A percentile compares a stretch with the other conserved stretches of the same genome.
phyloP scores from a whole-genome alignment of 2,329 filamentous ascomycete species.

The Cadophora sp. region DNA sequence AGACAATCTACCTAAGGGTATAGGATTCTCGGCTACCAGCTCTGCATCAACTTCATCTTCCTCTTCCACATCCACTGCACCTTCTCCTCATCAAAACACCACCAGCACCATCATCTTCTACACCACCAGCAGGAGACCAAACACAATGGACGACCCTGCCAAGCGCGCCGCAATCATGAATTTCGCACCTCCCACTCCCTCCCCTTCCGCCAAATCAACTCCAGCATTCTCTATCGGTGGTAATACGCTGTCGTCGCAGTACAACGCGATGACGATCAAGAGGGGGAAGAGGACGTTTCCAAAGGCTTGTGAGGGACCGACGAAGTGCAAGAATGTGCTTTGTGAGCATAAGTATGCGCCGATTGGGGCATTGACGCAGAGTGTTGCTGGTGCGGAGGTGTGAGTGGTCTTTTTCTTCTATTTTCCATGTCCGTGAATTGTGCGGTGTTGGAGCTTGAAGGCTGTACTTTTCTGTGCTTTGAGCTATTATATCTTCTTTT shows the following conservation, averaged over 20 bases:
- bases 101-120: not conserved
- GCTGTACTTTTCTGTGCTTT: too few relatives aligned
- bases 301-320: not conserved
- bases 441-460: too few relatives aligned
- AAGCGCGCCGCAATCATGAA: not conserved
- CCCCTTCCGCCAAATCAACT: not conserved
- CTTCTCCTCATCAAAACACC: not conserved
- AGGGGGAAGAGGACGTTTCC: slow-evolving; percentile 1
- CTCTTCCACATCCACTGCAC: too few relatives aligned
- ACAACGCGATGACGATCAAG: slow-evolving; percentile 13
- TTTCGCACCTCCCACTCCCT: not conserved
- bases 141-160: not conserved
- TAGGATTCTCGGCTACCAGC: too few relatives aligned
- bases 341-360: slow-evolving; percentile 12
- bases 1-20: too few relatives aligned
- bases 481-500: too few relatives aligned
- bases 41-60: too few relatives aligned
- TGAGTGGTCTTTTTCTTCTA: not conserved
- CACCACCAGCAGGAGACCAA: not conserved
- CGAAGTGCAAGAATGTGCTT: slow-evolving; percentile 11
- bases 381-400: not conserved
- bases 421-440: too few relatives aligned
- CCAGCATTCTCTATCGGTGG: not conserved
- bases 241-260: not conserved
- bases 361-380: not conserved